Percentiles rank a stretch among this genome's conserved stretches.
Evolutionary conservation across 352 stramenopile species (phyloP).

Genomic region (Peronospora tabacina): DNA sequence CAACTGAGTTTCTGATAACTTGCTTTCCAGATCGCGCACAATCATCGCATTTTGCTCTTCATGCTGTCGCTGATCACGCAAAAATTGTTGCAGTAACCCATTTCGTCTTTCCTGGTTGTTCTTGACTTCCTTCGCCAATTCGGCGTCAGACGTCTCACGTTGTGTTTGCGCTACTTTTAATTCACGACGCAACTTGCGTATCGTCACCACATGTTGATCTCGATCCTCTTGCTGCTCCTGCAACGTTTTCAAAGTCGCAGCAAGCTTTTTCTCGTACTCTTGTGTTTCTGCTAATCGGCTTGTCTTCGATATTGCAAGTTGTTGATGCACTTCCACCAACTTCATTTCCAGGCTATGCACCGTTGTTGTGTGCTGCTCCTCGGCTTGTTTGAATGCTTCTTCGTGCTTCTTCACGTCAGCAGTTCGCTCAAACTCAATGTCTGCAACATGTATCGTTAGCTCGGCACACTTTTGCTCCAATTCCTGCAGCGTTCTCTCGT

Average conservation of each 20-base stretch:
- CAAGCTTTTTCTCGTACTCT: slow-evolving; percentile 1
- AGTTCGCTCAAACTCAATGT: slow-evolving; percentile 2
- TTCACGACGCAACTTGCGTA: neutral
- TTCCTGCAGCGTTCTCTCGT: slow-evolving; percentile 2
- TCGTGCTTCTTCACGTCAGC: slow-evolving; percentile 5
- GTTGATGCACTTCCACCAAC: slow-evolving; percentile 2
- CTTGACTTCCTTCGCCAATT: slow-evolving; percentile 2
- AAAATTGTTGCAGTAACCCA: slow-evolving; percentile 1
- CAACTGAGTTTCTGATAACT: slow-evolving; percentile 1
- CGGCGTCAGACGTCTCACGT: slow-evolving; percentile 2
- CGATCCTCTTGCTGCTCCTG: neutral
- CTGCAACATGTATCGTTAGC: slow-evolving; percentile 5
- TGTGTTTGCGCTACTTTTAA: slow-evolving; percentile 7
- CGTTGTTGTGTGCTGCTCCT: slow-evolving; percentile 1
- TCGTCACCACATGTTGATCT: slow-evolving; percentile 1
- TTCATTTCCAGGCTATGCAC: neutral
- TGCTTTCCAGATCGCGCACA: slow-evolving; percentile 5
- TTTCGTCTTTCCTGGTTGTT: slow-evolving; percentile 2
- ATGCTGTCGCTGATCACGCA: slow-evolving; percentile 7
- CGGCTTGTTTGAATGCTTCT: neutral
- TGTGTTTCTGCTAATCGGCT: neutral
- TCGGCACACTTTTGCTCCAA: slow-evolving; percentile 9
- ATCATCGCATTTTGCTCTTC: slow-evolving; percentile 4
- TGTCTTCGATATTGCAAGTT: slow-evolving; percentile 1
- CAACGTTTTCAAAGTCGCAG: neutral